A percentile compares a stretch with the other conserved stretches of the same genome.
Evolutionary conservation across 2,329 filamentous ascomycete genomes (phyloP).

Genomic region (Ceratocystis ficicola): DNA sequence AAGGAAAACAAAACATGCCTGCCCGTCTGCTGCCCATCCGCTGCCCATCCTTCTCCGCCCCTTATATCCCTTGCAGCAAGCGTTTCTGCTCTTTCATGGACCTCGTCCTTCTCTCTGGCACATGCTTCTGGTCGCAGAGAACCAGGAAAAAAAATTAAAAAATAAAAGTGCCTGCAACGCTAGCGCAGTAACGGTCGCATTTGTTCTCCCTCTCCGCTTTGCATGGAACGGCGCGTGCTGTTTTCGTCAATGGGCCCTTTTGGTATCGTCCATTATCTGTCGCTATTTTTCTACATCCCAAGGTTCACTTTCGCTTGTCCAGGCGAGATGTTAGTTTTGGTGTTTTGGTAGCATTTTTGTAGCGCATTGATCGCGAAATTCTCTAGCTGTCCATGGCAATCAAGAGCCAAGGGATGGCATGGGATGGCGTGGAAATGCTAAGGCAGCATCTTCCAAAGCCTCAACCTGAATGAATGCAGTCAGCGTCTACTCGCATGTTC

Average conservation of each 20-base stretch:
- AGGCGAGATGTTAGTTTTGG: not conserved
- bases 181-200: too few relatives aligned
- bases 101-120: not conserved
- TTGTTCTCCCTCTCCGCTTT: not conserved
- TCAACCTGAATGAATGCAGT: too few relatives aligned
- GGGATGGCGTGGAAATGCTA: not conserved
- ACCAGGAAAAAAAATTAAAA: too few relatives aligned
- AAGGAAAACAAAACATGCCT: too few relatives aligned
- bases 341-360: not conserved
- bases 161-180: too few relatives aligned
- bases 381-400: not conserved
- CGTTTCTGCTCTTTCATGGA: not conserved
- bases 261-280: not conserved
- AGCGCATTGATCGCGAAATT: slow-evolving; percentile 3
- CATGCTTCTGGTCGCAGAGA: too few relatives aligned
- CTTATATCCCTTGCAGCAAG: slow-evolving; percentile 1
- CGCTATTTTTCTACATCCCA: not conserved
- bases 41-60: not conserved
- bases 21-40: not conserved
- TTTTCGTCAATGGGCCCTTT: not conserved
- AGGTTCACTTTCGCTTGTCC: slow-evolving; percentile 4
- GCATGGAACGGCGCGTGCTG: not conserved
- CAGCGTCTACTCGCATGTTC: too few relatives aligned
- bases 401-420: not conserved
- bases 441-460: not conserved